A percentile compares a stretch with the other conserved stretches of the same genome.
Evolutionary conservation across 73 alveolate species (phyloP).

Genomic region (Paraurostyla sp.): DNA sequence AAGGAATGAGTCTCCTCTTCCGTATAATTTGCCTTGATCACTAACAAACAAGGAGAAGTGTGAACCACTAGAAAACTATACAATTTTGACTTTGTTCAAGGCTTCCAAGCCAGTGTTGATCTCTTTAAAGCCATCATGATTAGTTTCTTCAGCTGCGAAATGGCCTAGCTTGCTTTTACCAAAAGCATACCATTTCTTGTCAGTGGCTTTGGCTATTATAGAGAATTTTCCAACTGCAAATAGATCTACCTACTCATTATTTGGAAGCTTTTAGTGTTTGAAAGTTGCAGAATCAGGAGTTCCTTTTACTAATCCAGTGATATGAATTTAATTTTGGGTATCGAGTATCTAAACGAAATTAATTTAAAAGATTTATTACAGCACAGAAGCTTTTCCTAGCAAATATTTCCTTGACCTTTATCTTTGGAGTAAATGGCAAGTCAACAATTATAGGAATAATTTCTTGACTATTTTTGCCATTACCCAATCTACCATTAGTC

Average conservation of each 20-base stretch:
- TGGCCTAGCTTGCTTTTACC: conserved; percentile 47
- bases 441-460: neutral
- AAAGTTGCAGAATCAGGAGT: neutral
- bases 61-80: conserved; percentile 55
- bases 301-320: too few species aligned
- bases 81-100: conserved; percentile 16
- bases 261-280: neutral
- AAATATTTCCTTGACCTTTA: neutral
- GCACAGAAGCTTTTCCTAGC: conserved; percentile 21
- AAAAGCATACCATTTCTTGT: neutral
- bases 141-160: neutral
- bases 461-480: neutral
- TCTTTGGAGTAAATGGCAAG: neutral
- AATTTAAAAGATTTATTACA: neutral
- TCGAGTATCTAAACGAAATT: neutral
- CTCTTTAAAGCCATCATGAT: neutral
- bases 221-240: neutral
- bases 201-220: conserved; percentile 6
- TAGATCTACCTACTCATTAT: neutral
- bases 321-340: too few species aligned
- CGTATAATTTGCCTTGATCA: conserved; percentile 68
- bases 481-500: conserved; percentile 42
- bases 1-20: conserved; percentile 60
- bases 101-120: conserved; percentile 46
- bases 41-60: conserved; percentile 57